Conservation (phyloP, 768 basidiomycete genomes). For the Dacryopinax primogenitus region DNA sequence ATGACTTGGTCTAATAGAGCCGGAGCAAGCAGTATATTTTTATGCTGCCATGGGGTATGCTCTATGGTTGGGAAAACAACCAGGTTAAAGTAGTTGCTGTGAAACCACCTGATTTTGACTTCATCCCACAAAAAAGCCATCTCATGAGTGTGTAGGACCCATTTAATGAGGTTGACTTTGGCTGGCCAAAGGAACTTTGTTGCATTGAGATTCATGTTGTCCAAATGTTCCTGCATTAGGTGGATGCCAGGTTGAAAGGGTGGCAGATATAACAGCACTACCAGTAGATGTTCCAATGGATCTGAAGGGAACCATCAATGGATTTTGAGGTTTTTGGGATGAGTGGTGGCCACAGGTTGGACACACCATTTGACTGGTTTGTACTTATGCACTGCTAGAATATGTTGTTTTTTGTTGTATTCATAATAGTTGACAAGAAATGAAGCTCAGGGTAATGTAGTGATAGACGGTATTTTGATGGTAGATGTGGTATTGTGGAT, state of each 20-base stretch:
- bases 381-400: neutral
- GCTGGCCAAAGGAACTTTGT: conserved; percentile 24
- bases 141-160: conserved; percentile 13
- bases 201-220: conserved; percentile 24
- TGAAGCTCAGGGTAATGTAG: neutral
- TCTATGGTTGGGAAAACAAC: conserved; percentile 28
- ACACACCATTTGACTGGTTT: neutral
- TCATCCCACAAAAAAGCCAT: conserved; percentile 16
- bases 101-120: conserved; percentile 7
- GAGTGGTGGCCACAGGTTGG: neutral
- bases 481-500: neutral
- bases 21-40: conserved; percentile 26
- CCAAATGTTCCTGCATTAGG: conserved; percentile 21
- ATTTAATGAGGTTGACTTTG: conserved; percentile 21
- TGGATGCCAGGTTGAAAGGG: conserved; percentile 23
- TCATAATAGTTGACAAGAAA: neutral
- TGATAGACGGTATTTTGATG: neutral
- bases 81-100: conserved; percentile 22
- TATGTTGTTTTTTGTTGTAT: neutral
- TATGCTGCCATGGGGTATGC: conserved; percentile 28
- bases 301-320: conserved; percentile 25
- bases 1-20: conserved; percentile 25
- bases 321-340: neutral
- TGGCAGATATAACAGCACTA: conserved; percentile 25
- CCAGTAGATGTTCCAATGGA: conserved; percentile 25